Conservation (phyloP, 2,329 filamentous ascomycete species). For the Plectosphaerella cucumerina region DNA sequence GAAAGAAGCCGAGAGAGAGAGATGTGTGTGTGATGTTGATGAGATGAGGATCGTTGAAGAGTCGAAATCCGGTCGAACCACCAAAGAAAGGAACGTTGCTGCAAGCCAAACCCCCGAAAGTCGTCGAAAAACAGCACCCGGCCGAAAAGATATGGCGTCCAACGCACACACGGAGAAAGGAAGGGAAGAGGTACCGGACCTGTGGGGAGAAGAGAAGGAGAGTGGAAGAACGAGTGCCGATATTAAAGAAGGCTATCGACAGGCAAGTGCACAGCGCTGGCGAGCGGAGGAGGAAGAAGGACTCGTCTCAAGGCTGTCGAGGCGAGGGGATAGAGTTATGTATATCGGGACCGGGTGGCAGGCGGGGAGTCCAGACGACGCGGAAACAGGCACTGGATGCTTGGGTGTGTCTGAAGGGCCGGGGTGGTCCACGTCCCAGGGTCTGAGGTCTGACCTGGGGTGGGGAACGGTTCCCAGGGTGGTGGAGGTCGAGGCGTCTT, state of each 20-base stretch:
- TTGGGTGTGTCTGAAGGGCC: no score
- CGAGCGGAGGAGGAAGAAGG: constrained; percentile 22
- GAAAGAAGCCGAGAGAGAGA: neutral
- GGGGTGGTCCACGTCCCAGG: no score
- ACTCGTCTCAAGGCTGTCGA: constrained; percentile 6
- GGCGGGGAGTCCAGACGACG: neutral
- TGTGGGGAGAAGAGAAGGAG: constrained; percentile 29
- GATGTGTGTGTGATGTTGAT: neutral
- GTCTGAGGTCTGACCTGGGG: no score
- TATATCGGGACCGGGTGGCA: constrained; percentile 31
- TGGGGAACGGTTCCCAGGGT: no score
- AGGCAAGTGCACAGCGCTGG: constrained; percentile 47
- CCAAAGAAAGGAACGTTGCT: neutral
- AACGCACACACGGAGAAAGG: constrained; percentile 21
- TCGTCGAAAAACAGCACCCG: constrained; percentile 6
- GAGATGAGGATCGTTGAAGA: no score
- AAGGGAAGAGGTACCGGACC: constrained; percentile 46
- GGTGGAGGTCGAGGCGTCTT: no score
- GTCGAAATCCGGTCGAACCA: no score
- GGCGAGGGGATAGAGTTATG: constrained; percentile 17
- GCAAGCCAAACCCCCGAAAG: neutral
- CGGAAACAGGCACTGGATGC: neutral
- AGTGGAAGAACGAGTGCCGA: constrained; percentile 31
- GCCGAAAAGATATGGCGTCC: constrained; percentile 15
- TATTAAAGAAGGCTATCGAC: constrained; percentile 51